phyloP scores from a whole-genome alignment of 1,139 yeast genomes.

The Kodamaea derodonti region DNA sequence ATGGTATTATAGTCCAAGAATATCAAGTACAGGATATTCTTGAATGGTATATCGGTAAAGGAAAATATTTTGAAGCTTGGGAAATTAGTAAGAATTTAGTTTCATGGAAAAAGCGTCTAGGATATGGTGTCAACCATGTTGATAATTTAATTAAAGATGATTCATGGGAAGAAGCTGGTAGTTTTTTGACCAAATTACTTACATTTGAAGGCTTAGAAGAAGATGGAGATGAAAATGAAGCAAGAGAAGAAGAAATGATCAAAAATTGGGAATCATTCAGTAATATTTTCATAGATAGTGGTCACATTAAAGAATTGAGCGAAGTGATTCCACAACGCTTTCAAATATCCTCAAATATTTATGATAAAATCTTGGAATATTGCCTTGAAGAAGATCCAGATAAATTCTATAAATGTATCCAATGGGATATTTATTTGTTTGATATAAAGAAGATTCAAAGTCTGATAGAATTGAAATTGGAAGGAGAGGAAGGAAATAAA shows the following conservation, averaged over 20 bases:
- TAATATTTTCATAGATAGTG: conserved; percentile 47
- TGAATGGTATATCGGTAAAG: conserved; percentile 64
- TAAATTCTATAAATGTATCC: conserved; percentile 38
- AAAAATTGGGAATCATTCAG: conserved; percentile 71
- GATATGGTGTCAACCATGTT: conserved; percentile 62
- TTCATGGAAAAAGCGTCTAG: conserved; percentile 46
- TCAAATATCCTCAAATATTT: conserved; percentile 29
- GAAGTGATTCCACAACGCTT: conserved; percentile 50
- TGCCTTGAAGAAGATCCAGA: conserved; percentile 37
- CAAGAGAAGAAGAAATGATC: conserved; percentile 27
- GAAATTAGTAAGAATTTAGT: conserved; percentile 59
- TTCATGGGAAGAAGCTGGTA: conserved; percentile 57
- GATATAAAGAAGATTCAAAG: conserved; percentile 44
- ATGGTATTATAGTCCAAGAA: conserved; percentile 74
- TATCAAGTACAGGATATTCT: conserved; percentile 64
- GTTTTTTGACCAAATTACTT: conserved; percentile 43
- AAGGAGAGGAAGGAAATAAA: conserved; percentile 12
- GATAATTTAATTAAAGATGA: conserved; percentile 48
- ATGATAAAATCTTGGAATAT: conserved; percentile 48
- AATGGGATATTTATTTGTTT: conserved; percentile 62
- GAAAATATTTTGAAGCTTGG: conserved; percentile 69
- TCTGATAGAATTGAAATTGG: conserved; percentile 40
- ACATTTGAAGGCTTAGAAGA: conserved; percentile 30
- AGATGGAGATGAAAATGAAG: conserved; percentile 25
- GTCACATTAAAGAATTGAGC: conserved; percentile 46